Evolutionary conservation across 2,329 filamentous ascomycete species (phyloP), one percentile per base, ranked within the genome.

Genomic region (Colletotrichum sp.): DNA sequence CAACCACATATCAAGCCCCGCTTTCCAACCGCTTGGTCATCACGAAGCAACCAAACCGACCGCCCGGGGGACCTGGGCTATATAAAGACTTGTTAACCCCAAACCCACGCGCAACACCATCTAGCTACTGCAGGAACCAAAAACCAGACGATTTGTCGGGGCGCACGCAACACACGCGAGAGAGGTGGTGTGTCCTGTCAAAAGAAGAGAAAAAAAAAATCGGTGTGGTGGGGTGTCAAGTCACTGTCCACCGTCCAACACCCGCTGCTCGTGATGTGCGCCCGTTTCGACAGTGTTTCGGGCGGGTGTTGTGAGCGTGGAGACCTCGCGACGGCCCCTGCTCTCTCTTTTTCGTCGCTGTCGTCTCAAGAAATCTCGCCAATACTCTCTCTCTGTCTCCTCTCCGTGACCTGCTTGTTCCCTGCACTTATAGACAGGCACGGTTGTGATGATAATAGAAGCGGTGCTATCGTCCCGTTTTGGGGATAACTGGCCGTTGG

Each of bases 201-300:
- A 34, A 49, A 44, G 36, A 39, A 39, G 36, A 18, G 36, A 44
- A 10, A 49, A 9, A 15, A 44, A 52, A 16, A 52, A 13, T 8
- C n/a, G 44, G 44, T 21, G 44, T 13, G 59, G 34, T 52, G 68
- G 68, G 32, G 26, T 32, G 30, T 62, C n/a, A 32, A 32, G 13
- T 30, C 57, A 21, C 30, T 10, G 28, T 21, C 39, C 30, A 59
- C 30, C 12, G 28, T 15, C 39, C 30, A 59, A 24, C 24, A 65
- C 28, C 52, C 36, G 24, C n/a, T 64, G 55, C 12, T 36, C 57
- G 66, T 69, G 57, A 70, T 32, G 52, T 65, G 63, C 24, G 52
- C 60, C 71, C 60, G 75, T 76, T 76, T 76, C 75, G 34, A 65
- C 62, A 66, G 71, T 76, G 75, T 76, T 76, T 76, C 75, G 75